Percentiles rank a stretch among this genome's conserved stretches.
phyloP scores from a whole-genome alignment of 495 filamentous ascomycete genomes.

The Margaritispora aquatica region DNA sequence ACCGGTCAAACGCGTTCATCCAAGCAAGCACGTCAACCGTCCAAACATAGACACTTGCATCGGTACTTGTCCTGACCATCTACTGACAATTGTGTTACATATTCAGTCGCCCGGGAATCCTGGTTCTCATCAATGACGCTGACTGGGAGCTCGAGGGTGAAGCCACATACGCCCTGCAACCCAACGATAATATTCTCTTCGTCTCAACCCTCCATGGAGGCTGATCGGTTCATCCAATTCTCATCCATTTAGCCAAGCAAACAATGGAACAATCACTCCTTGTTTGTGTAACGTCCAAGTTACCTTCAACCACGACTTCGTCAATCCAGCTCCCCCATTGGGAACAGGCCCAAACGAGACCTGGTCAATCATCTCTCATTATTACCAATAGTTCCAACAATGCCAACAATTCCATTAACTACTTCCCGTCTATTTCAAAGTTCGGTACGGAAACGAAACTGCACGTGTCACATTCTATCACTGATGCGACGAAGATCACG shows the following conservation, averaged over 20 bases:
- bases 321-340: neutral
- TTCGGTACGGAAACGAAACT: too few species aligned
- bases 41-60: neutral
- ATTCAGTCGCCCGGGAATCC: constrained; percentile 86
- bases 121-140: constrained; percentile 94
- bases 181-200: constrained; percentile 84
- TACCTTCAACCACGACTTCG: neutral
- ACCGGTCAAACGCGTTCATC: neutral
- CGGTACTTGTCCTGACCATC: too few species aligned
- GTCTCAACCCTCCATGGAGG: constrained; percentile 98
- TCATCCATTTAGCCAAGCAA: neutral
- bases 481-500: neutral
- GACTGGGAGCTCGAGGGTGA: constrained; percentile 99
- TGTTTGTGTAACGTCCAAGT: neutral
- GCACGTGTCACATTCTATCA: neutral
- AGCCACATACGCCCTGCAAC: constrained; percentile 76
- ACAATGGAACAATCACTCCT: neutral
- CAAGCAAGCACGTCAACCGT: too few species aligned
- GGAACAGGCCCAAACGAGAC: neutral
- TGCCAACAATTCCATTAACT: too few species aligned
- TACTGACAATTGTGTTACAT: constrained; percentile 10
- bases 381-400: neutral
- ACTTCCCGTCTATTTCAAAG: too few species aligned
- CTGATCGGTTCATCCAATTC: constrained; percentile 36
- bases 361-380: neutral